Evolutionary conservation across 345 rosid species (phyloP).

Genomic region (Corchorus olitorius): DNA sequence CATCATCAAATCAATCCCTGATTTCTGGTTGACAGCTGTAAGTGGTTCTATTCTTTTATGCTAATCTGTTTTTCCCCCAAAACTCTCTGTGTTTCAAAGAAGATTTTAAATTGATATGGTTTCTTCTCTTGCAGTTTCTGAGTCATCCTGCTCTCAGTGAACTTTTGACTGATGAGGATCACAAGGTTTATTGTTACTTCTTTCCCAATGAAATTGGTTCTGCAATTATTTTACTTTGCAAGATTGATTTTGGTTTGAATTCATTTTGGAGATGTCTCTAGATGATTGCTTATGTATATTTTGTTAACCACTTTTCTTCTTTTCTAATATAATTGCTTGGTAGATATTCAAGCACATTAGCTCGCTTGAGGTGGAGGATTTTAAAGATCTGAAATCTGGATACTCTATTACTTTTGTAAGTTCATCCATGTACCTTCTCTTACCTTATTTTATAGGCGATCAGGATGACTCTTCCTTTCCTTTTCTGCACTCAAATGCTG

Average conservation of each 20-base stretch:
- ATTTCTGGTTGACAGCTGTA: constrained; percentile 94
- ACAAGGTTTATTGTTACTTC: constrained; percentile 59
- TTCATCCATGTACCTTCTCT: constrained; percentile 19
- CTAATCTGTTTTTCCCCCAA: not conserved
- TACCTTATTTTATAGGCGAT: not conserved
- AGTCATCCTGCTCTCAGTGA: constrained; percentile 89
- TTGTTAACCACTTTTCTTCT: not conserved
- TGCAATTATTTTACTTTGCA: not conserved
- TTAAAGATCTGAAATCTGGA: constrained; percentile 89
- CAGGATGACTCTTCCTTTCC: not conserved
- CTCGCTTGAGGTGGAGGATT: constrained; percentile 86
- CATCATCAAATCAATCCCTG: constrained; percentile 74
- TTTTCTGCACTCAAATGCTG: not conserved
- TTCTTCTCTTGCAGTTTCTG: constrained; percentile 55
- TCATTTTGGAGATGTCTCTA: not conserved
- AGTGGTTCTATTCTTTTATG: constrained; percentile 32
- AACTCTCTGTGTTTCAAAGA: not conserved
- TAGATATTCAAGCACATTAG: constrained; percentile 75
- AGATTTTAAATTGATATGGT: not conserved
- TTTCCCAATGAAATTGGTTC: not conserved
- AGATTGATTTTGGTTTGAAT: not conserved
- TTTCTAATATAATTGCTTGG: constrained; percentile 7
- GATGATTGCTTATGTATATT: not conserved
- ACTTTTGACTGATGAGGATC: constrained; percentile 86
- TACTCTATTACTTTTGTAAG: constrained; percentile 87